Percentiles rank a stretch among this genome's conserved stretches.
These are phyloP conservation scores for Podospora sp. DNA, from an alignment of 495 filamentous ascomycete species.

Conservation along the genomic window DNA sequence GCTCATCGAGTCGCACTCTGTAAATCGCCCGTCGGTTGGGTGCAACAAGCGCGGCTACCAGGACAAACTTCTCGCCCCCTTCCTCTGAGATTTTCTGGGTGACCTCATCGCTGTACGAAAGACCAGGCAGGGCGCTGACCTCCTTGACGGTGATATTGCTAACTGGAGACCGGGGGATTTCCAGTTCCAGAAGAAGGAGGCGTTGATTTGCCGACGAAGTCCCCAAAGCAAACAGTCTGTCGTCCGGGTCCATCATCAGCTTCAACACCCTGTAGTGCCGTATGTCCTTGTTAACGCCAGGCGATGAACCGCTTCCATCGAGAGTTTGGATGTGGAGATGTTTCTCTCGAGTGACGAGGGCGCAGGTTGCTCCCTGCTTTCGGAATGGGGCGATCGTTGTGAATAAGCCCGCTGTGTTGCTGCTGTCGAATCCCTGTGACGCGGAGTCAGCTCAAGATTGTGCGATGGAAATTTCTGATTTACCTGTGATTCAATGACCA, in stretches of 20 bases:
- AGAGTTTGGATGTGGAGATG: constrained; percentile 34
- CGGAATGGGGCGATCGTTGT: constrained; percentile 34
- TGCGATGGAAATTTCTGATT: background rate
- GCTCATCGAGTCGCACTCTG: constrained; percentile 9
- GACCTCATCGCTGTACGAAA: constrained; percentile 31
- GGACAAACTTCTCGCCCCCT: constrained; percentile 13
- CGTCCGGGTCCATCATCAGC: constrained; percentile 32
- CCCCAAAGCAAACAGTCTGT: constrained; percentile 35
- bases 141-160: constrained; percentile 25
- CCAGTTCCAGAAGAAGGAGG: constrained; percentile 36
- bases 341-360: constrained; percentile 35
- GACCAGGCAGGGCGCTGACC: constrained; percentile 27
- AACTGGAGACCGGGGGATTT: constrained; percentile 13
- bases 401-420: constrained; percentile 33
- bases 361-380: constrained; percentile 26
- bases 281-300: constrained; percentile 28
- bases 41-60: constrained; percentile 20
- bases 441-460: background rate
- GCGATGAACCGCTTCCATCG: background rate
- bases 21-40: constrained; percentile 20
- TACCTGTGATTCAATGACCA: constrained; percentile 24
- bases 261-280: constrained; percentile 36
- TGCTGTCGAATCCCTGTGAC: constrained; percentile 31
- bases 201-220: constrained; percentile 24
- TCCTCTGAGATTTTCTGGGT: constrained; percentile 21